Evolutionary conservation across 176 grass and related monocot species (phyloP), one percentile per base, ranked within the genome.

Genomic region (Phoenix dactylifera): DNA sequence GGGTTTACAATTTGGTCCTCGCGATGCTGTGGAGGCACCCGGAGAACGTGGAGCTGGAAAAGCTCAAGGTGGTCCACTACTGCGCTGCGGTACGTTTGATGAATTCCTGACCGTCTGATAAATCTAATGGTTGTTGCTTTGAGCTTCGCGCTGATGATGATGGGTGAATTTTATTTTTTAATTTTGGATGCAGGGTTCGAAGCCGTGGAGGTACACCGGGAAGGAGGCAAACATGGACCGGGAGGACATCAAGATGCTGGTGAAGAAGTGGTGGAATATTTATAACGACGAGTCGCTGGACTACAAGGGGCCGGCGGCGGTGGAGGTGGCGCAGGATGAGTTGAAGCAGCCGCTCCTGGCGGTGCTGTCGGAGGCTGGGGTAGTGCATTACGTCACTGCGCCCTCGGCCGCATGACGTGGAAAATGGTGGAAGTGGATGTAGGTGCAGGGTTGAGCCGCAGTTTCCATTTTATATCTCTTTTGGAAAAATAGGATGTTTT

Each of bases 21-120:
- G 90, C 90, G 20, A 89, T 95, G 86, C 74, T 95, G 0, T 95
- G 90, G 90, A 70, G 82, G 59, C 90, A 95, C 52, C 89, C 89
- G 1, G 85, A 95, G 1, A 89, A 81, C 16, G 63, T 89, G 0
- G 63, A 69, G 26, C 85, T 95, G 30, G 24, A 66, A 26, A 57
- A 83, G 71, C 82, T 89, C 12, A 95, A 95, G 79, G 85, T 78
- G 7, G 89, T 95, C 65, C 89, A 95, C 79, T 89, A 95, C 76
- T 95, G 89, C 62, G 89, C 85, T 0, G 85, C 85, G 76, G 86
- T 89, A 66, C 49, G 73, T 51, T 20, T 49, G 35, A 14, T 44
- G 35, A 14, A 14, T 12, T 44, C 35, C 9, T 12, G 35, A 44
- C 35, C 35, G 35, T 14, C 9, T 44, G 35, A 44, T 44, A 44